Conservation (phyloP, 257 asterid species). For the Nemophila menziesii region DNA sequence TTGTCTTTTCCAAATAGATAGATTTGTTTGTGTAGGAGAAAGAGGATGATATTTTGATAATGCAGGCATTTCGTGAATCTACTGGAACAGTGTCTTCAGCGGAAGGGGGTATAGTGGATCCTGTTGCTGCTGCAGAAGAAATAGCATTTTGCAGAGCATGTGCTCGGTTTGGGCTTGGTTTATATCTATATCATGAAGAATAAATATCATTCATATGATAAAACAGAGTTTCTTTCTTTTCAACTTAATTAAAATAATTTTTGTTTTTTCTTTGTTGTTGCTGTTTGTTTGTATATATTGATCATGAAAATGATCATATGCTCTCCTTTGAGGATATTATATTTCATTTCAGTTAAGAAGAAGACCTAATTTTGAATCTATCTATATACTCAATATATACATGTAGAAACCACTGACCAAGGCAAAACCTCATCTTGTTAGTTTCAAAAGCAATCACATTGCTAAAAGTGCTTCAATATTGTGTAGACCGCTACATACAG, state of each 20-base stretch:
- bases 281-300: not conserved
- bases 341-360: not conserved
- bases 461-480: too few relatives aligned
- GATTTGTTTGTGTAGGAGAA: not conserved
- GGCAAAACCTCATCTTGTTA: too few relatives aligned
- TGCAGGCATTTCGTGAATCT: slow-evolving; percentile 88
- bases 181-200: not conserved
- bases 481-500: too few relatives aligned
- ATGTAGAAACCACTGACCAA: too few relatives aligned
- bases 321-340: not conserved
- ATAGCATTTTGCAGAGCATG: slow-evolving; percentile 92
- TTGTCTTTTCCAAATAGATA: not conserved
- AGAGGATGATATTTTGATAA: too few relatives aligned
- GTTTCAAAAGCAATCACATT: too few relatives aligned
- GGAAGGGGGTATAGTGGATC: slow-evolving; percentile 30
- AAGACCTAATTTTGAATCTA: not conserved
- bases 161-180: slow-evolving; percentile 47
- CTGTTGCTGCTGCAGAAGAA: slow-evolving; percentile 89
- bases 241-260: too few relatives aligned
- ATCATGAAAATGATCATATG: not conserved
- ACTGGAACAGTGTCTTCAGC: slow-evolving; percentile 62
- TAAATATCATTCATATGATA: too few relatives aligned
- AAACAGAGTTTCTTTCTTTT: too few relatives aligned
- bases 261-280: not conserved
- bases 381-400: too few relatives aligned